These are phyloP conservation scores for Penicillium sp. DNA, from an alignment of 2,329 filamentous ascomycete genomes.

Conservation along the genomic window DNA sequence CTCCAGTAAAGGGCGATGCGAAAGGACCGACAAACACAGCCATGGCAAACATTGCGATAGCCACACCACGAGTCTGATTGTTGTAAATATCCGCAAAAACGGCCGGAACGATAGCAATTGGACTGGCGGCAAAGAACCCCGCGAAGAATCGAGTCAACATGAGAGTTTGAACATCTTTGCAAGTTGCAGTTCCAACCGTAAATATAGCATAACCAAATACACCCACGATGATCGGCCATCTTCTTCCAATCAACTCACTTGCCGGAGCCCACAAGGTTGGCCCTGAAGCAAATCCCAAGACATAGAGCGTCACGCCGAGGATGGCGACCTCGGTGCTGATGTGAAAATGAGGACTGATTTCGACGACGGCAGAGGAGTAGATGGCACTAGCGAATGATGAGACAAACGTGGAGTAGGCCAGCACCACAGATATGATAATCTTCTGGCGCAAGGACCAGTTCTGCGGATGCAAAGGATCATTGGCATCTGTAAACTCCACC, in stretches of 20 bases:
- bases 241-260: constrained; percentile 66
- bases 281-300: constrained; percentile 63
- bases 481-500: constrained; percentile 59
- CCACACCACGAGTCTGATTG: constrained; percentile 50
- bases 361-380: constrained; percentile 68
- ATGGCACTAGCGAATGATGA: constrained; percentile 64
- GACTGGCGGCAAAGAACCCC: constrained; percentile 54
- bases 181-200: constrained; percentile 53
- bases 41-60: constrained; percentile 58
- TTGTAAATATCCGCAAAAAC: constrained; percentile 58
- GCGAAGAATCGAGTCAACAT: constrained; percentile 56
- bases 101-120: constrained; percentile 53
- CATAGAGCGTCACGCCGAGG: constrained; percentile 56
- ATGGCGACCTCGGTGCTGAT: constrained; percentile 53
- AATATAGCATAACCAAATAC: constrained; percentile 54
- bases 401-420: constrained; percentile 56
- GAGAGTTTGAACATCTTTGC: constrained; percentile 50
- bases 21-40: constrained; percentile 58
- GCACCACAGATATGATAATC: constrained; percentile 30
- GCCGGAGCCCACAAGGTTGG: constrained; percentile 69
- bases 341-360: constrained; percentile 58
- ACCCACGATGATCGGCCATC: constrained; percentile 56
- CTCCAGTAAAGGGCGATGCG: constrained; percentile 58
- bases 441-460: constrained; percentile 58
- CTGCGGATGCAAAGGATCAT: constrained; percentile 59